These are phyloP conservation scores for Drechslera avenae DNA, from an alignment of 2,329 filamentous ascomycete species.

Conservation along the genomic window DNA sequence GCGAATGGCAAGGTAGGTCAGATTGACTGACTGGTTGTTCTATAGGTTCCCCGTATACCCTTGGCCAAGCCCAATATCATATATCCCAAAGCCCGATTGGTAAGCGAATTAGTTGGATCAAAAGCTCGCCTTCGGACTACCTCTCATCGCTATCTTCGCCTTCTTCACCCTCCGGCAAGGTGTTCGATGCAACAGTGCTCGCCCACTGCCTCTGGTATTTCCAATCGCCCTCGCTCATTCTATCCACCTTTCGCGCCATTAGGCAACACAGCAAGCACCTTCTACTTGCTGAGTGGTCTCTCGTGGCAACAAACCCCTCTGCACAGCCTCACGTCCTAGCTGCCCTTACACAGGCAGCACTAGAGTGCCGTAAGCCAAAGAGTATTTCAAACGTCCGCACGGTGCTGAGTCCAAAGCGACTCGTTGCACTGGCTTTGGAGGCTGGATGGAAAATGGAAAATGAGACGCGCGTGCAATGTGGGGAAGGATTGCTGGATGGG, in stretches of 20 bases:
- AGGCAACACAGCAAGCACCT: conserved; percentile 46
- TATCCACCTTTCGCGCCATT: conserved; percentile 47
- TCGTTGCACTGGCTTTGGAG: conserved; percentile 45
- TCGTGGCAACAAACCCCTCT: conserved; percentile 48
- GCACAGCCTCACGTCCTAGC: conserved; percentile 59
- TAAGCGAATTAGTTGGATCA: too few relatives aligned
- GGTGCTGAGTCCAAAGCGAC: conserved; percentile 50
- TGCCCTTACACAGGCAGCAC: conserved; percentile 52
- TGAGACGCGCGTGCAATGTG: conserved; percentile 48
- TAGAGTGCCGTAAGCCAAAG: conserved; percentile 51
- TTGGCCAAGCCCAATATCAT: too few relatives aligned
- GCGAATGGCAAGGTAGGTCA: too few relatives aligned
- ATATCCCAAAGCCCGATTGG: too few relatives aligned
- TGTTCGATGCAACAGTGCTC: conserved; percentile 56
- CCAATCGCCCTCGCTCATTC: conserved; percentile 44
- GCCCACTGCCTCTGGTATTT: conserved; percentile 63
- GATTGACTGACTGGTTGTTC: too few relatives aligned
- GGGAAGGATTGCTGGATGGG: conserved; percentile 53
- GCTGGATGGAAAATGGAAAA: conserved; percentile 49
- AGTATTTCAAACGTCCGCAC: conserved; percentile 59
- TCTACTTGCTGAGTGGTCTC: conserved; percentile 55
- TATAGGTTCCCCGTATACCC: too few relatives aligned
- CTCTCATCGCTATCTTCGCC: too few relatives aligned
- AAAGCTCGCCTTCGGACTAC: too few relatives aligned
- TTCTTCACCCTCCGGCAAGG: not conserved